These are phyloP conservation scores for Penicilliopsis zonata DNA, from an alignment of 495 filamentous ascomycete genomes.

Conservation along the genomic window DNA sequence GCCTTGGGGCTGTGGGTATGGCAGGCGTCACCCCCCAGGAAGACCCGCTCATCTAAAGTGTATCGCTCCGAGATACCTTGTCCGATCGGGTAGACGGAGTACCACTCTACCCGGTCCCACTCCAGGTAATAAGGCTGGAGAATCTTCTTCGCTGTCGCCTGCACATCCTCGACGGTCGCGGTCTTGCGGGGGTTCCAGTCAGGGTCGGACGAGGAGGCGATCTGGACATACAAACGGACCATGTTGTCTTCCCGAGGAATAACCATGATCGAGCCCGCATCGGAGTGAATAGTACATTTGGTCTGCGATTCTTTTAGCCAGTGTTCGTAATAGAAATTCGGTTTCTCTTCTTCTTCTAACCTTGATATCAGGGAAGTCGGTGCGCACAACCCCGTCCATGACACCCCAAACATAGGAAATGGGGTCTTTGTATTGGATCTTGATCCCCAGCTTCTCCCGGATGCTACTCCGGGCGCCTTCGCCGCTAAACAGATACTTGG, in stretches of 20 bases:
- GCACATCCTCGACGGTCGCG: conserved; percentile 46
- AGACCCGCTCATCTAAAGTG: conserved; percentile 42
- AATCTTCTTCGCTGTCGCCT: conserved; percentile 48
- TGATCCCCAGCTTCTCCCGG: conserved; percentile 43
- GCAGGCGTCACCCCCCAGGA: conserved; percentile 52
- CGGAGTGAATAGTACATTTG: conserved; percentile 72
- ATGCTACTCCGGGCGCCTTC: conserved; percentile 55
- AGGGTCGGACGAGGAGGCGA: conserved; percentile 48
- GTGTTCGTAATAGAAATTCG: conserved; percentile 6
- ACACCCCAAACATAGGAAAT: conserved; percentile 68
- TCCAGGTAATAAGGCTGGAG: conserved; percentile 47
- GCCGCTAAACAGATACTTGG: conserved; percentile 55
- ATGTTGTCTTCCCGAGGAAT: conserved; percentile 72
- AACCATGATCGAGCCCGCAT: conserved; percentile 61
- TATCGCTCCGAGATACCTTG: conserved; percentile 53
- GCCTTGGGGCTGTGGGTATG: conserved; percentile 60
- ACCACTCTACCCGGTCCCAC: conserved; percentile 46
- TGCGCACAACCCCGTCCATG: conserved; percentile 69
- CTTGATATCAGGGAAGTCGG: conserved; percentile 78
- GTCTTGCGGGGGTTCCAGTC: conserved; percentile 42
- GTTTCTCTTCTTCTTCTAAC: conserved; percentile 11
- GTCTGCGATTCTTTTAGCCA: conserved; percentile 47
- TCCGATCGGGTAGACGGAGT: conserved; percentile 51
- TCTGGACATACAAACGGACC: conserved; percentile 66
- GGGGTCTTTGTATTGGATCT: conserved; percentile 51